Evolutionary conservation across 805 yeast genomes (phyloP).

Genomic region (Lachancea quebecensis): DNA sequence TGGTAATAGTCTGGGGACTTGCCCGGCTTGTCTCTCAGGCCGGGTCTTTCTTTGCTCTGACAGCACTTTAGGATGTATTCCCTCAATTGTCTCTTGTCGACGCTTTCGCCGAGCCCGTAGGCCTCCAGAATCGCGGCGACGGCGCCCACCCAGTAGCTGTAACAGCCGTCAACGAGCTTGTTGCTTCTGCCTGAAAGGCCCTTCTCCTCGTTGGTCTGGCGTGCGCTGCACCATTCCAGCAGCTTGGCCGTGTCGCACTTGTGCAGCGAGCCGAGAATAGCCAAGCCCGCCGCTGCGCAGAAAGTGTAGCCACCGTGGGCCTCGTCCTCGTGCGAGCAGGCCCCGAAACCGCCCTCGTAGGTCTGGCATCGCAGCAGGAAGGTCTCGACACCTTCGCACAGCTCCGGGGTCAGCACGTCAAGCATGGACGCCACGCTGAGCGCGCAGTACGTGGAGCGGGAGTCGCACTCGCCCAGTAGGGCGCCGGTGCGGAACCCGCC

Average conservation of each 20-base stretch:
- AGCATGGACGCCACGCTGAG: constrained; percentile 64
- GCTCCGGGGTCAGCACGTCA: constrained; percentile 53
- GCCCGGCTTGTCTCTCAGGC: constrained; percentile 85
- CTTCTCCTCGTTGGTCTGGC: constrained; percentile 73
- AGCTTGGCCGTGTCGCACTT: constrained; percentile 44
- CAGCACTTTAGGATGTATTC: constrained; percentile 70
- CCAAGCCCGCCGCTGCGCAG: constrained; percentile 71
- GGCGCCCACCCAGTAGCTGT: constrained; percentile 93
- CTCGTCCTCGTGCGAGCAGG: constrained; percentile 65
- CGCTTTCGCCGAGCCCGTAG: constrained; percentile 24
- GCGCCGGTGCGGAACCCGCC: constrained; percentile 56
- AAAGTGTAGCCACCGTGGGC: constrained; percentile 97
- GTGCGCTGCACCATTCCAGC: constrained; percentile 57
- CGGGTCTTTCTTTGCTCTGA: constrained; percentile 56
- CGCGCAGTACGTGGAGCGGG: constrained; percentile 83
- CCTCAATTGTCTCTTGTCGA: constrained; percentile 52
- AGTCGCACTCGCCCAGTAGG: constrained; percentile 69
- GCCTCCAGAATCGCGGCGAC: constrained; percentile 46
- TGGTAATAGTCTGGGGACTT: constrained; percentile 79
- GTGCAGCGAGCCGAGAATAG: constrained; percentile 38
- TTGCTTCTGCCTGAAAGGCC: constrained; percentile 88
- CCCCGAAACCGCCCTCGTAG: constrained; percentile 94
- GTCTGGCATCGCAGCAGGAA: constrained; percentile 75
- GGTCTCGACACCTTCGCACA: constrained; percentile 43
- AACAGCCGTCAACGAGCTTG: constrained; percentile 93